Conservation (phyloP, 139 green algal species). For the Chlorokybus atmophyticus region DNA sequence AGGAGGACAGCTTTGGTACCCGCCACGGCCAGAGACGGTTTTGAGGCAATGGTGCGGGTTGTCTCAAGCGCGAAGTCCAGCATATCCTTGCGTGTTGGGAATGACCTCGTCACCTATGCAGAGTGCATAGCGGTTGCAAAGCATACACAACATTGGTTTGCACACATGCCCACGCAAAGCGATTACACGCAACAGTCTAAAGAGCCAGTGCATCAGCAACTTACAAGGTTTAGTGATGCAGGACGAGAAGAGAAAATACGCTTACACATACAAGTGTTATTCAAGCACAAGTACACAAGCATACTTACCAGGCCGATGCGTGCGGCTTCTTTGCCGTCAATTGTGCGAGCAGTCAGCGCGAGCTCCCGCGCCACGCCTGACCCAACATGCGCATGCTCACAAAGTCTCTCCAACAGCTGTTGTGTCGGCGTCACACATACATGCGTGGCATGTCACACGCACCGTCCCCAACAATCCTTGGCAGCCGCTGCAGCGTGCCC, state of each 20-base stretch:
- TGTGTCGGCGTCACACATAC: not conserved
- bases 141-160: not conserved
- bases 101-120: conserved; percentile 3
- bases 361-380: conserved; percentile 51
- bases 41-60: conserved; percentile 8
- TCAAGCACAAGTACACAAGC: too few species aligned
- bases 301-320: conserved; percentile 19
- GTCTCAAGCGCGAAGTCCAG: conserved; percentile 1
- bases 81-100: conserved; percentile 2
- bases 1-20: conserved; percentile 68
- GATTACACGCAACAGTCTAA: too few species aligned
- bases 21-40: conserved; percentile 22
- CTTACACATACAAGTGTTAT: too few species aligned
- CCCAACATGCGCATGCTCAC: too few species aligned
- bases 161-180: too few species aligned
- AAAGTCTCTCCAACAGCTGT: too few species aligned
- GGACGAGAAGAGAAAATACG: too few species aligned
- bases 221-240: too few species aligned
- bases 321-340: conserved; percentile 22
- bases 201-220: too few species aligned
- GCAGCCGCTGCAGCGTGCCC: conserved; percentile 75
- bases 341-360: conserved; percentile 49
- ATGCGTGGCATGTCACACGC: not conserved
- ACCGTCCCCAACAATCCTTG: conserved; percentile 62
- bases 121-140: not conserved